Conservation (phyloP, 2,329 filamentous ascomycete genomes). For the Sporothrix schenckii region DNA sequence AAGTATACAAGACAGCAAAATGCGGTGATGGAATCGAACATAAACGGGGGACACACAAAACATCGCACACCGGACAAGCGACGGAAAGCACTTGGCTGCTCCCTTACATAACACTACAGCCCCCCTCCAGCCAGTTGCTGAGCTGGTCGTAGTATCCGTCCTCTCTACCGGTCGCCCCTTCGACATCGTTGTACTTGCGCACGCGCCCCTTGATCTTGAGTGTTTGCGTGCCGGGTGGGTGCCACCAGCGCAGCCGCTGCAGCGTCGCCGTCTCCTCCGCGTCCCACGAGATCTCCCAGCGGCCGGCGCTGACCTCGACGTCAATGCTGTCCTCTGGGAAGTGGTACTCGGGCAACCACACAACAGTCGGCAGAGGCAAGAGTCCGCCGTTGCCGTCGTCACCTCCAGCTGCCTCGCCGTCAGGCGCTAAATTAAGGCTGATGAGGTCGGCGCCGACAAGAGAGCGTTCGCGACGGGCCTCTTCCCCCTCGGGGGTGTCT, state of each 20-base stretch:
- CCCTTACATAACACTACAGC: constrained; percentile 57
- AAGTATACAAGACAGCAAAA: constrained; percentile 15
- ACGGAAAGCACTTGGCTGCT: background rate
- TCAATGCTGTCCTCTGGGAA: constrained; percentile 75
- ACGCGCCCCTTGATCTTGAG: constrained; percentile 76
- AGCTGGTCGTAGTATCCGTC: constrained; percentile 76
- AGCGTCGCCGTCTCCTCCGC: constrained; percentile 69
- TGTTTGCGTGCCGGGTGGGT: constrained; percentile 79
- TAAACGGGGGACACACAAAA: background rate
- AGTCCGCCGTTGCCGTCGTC: constrained; percentile 25
- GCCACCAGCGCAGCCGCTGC: constrained; percentile 90
- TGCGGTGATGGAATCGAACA: background rate
- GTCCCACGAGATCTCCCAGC: constrained; percentile 81
- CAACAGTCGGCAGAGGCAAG: constrained; percentile 63
- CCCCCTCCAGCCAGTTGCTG: constrained; percentile 52
- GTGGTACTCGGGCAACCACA: constrained; percentile 90
- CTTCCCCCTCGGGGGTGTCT: background rate
- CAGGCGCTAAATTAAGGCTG: constrained; percentile 17
- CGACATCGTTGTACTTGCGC: constrained; percentile 60
- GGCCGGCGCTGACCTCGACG: constrained; percentile 79
- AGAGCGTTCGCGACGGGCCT: background rate
- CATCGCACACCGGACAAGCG: background rate
- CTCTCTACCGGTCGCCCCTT: constrained; percentile 67
- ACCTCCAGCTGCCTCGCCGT: constrained; percentile 5
- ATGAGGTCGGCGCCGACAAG: constrained; percentile 16